phyloP scores from a whole-genome alignment of 2,329 filamentous ascomycete species.

The Cordyceps pruinosa region DNA sequence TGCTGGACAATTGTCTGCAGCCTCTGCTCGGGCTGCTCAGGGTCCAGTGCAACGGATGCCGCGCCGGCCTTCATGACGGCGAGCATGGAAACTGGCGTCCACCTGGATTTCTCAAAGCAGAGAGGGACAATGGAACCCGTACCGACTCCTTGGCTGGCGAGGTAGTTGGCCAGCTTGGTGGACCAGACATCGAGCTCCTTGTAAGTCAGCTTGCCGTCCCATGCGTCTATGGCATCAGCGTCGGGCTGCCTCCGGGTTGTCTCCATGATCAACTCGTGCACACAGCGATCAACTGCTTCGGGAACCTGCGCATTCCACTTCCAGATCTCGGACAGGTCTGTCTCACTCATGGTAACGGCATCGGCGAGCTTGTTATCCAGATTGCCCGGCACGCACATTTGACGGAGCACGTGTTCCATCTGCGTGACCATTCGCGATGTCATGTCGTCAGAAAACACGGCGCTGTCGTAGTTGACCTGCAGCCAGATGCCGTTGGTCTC shows the following conservation, averaged over 20 bases:
- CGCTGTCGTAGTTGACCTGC: background rate
- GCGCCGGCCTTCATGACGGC: conserved; percentile 20
- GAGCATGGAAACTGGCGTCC: conserved; percentile 19
- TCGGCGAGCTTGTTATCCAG: background rate
- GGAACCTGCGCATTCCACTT: conserved; percentile 15
- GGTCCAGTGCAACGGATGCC: conserved; percentile 23
- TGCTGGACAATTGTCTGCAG: conserved; percentile 16
- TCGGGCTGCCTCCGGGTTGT: conserved; percentile 26
- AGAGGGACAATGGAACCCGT: conserved; percentile 20
- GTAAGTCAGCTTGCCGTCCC: conserved; percentile 38
- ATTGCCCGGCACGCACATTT: background rate
- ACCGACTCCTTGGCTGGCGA: conserved; percentile 19
- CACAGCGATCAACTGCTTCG: conserved; percentile 21
- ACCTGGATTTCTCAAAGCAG: conserved; percentile 22
- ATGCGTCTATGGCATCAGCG: conserved; percentile 33
- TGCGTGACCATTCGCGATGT: background rate
- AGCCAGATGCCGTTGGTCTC: conserved; percentile 12
- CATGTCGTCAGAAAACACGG: background rate
- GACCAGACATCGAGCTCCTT: conserved; percentile 24
- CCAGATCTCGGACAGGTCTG: conserved; percentile 12
- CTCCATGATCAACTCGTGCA: conserved; percentile 35
- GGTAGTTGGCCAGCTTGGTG: conserved; percentile 12
- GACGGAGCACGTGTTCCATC: conserved; percentile 6
- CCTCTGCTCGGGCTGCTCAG: conserved; percentile 15
- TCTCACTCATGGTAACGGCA: conserved; percentile 5